Evolutionary conservation across 2,329 filamentous ascomycete genomes (phyloP).

Genomic region (Fusarium poae): DNA sequence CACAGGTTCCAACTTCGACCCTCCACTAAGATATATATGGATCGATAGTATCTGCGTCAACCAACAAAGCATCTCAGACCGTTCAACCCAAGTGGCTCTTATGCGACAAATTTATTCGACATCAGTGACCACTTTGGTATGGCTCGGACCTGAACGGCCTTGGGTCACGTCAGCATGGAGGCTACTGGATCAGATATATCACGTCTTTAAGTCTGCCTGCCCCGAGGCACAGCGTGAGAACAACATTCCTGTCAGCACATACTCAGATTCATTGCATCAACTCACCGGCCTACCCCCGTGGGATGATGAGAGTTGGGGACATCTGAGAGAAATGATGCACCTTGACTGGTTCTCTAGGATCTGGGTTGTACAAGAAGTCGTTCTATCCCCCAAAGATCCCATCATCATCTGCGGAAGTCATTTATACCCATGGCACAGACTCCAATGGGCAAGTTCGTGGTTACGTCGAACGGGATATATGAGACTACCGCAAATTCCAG

Average conservation of each 20-base stretch:
- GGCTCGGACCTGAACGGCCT: neutral
- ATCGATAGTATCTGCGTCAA: constrained; percentile 1
- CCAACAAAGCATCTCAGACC: neutral
- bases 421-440: neutral
- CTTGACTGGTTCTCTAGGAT: constrained; percentile 2
- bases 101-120: constrained; percentile 4
- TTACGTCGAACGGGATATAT: neutral
- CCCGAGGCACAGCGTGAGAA: neutral
- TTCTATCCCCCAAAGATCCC: neutral
- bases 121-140: neutral
- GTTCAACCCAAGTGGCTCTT: neutral
- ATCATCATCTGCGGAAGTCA: neutral
- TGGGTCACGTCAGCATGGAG: neutral
- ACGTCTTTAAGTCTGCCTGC: accelerated
- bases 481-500: neutral
- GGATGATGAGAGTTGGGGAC: neutral
- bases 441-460: constrained; percentile 3
- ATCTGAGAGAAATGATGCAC: neutral
- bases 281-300: neutral
- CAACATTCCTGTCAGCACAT: neutral
- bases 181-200: neutral
- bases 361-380: constrained; percentile 4
- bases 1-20: neutral
- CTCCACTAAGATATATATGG: neutral
- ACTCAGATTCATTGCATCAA: neutral